These are phyloP conservation scores for Corylus avellana DNA, from an alignment of 306 rosid species.

Conservation along the genomic window DNA sequence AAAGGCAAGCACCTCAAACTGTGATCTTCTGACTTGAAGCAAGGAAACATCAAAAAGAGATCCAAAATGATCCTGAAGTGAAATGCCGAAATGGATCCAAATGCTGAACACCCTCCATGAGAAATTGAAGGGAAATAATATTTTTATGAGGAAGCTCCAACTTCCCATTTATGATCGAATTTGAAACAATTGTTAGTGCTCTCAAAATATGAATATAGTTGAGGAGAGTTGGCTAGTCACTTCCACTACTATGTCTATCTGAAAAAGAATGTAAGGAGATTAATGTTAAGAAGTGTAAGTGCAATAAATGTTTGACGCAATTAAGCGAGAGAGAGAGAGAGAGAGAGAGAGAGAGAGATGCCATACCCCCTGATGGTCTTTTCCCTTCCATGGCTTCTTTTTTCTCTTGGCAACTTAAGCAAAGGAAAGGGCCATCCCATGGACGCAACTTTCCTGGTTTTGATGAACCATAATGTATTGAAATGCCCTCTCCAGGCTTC, in stretches of 20 bases:
- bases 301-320: not conserved
- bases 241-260: constrained; percentile 86
- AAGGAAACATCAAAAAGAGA: constrained; percentile 25
- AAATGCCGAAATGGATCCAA: constrained; percentile 44
- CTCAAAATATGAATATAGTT: constrained; percentile 55
- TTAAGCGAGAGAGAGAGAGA: constrained; percentile 18
- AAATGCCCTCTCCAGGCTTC: constrained; percentile 93
- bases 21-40: constrained; percentile 37
- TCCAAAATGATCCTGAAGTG: constrained; percentile 40
- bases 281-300: constrained; percentile 10
- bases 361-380: constrained; percentile 59
- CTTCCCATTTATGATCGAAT: constrained; percentile 46
- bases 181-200: constrained; percentile 43
- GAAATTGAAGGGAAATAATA: constrained; percentile 50
- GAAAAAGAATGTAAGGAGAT: constrained; percentile 41
- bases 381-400: constrained; percentile 99
- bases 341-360: constrained; percentile 9
- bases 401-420: constrained; percentile 94
- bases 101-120: constrained; percentile 43
- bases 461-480: constrained; percentile 67
- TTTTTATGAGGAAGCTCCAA: constrained; percentile 37
- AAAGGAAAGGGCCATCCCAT: constrained; percentile 99
- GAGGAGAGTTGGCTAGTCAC: constrained; percentile 66
- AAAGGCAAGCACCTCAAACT: constrained; percentile 29
- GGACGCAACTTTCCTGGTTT: constrained; percentile 74